Percentiles rank a stretch among this genome's conserved stretches.
These are phyloP conservation scores for Heritiera littoralis DNA, from an alignment of 345 rosid genomes.

Conservation along the genomic window DNA sequence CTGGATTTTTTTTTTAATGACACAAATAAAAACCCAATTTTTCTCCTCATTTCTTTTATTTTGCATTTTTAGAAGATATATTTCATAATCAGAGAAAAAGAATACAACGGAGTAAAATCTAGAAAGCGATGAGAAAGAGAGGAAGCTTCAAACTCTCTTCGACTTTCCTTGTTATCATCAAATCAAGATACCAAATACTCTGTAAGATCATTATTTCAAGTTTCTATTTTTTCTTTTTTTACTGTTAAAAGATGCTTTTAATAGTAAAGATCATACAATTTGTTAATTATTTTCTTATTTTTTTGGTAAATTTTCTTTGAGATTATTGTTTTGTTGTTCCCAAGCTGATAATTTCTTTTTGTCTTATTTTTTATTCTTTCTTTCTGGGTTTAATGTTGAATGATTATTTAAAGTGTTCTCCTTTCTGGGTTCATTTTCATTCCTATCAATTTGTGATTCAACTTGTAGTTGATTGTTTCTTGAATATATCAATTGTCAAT, in stretches of 20 bases:
- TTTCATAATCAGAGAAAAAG: background rate
- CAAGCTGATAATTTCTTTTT: background rate
- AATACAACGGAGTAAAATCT: background rate
- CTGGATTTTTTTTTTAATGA: background rate
- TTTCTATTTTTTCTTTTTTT: background rate
- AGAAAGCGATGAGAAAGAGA: background rate
- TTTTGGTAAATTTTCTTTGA: background rate
- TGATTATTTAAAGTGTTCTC: background rate
- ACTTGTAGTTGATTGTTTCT: background rate
- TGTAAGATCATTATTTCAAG: slow-evolving; percentile 6
- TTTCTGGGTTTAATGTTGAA: background rate
- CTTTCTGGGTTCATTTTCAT: background rate
- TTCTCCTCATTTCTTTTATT: too few species aligned
- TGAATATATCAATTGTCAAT: background rate
- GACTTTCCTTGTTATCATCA: background rate
- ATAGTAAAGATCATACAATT: background rate
- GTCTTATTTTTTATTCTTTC: background rate
- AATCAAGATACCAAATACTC: slow-evolving; percentile 1
- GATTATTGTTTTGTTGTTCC: background rate
- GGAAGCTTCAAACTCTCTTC: background rate
- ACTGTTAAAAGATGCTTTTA: background rate
- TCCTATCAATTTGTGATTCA: background rate
- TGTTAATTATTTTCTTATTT: background rate
- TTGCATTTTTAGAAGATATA: background rate
- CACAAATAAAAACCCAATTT: background rate